phyloP scores from a whole-genome alignment of 352 stramenopile genomes.

The Globisporangium uncinulatum region DNA sequence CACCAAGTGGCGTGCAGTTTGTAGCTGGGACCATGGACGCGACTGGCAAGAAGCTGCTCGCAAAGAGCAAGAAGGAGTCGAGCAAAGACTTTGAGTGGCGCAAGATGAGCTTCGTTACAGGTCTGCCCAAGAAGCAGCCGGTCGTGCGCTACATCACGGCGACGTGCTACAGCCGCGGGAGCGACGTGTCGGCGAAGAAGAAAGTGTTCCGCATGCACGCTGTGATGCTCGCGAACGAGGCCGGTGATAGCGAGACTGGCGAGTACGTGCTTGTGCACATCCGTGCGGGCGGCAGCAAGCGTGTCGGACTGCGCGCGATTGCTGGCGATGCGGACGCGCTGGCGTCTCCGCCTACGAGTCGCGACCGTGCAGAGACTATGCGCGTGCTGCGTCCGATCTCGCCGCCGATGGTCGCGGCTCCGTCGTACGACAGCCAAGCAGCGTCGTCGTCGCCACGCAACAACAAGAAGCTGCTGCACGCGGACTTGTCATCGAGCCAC shows the following conservation, averaged over 20 bases:
- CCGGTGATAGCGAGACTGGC: constrained; percentile 22
- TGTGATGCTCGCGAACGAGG: constrained; percentile 57
- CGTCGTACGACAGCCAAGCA: constrained; percentile 37
- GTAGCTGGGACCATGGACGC: constrained; percentile 4
- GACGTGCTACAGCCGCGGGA: constrained; percentile 66
- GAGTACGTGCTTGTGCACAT: constrained; percentile 63
- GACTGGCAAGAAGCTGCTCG: constrained; percentile 12
- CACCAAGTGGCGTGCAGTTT: background rate
- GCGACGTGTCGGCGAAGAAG: constrained; percentile 47
- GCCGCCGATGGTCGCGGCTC: constrained; percentile 23
- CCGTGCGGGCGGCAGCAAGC: constrained; percentile 59
- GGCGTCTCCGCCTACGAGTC: constrained; percentile 2
- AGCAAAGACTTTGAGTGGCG: constrained; percentile 79
- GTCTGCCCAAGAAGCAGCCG: constrained; percentile 63
- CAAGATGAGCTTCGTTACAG: constrained; percentile 83
- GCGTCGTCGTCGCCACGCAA: constrained; percentile 37
- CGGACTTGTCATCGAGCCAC: constrained; percentile 18
- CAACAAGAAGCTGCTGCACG: constrained; percentile 41
- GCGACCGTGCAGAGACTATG: background rate
- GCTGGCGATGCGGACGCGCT: constrained; percentile 8
- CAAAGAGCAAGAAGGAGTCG: constrained; percentile 32
- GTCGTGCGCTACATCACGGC: constrained; percentile 74
- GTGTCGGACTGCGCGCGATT: constrained; percentile 49
- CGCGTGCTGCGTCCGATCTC: constrained; percentile 24
- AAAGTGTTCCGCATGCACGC: constrained; percentile 81